Percentiles rank a stretch among this genome's conserved stretches.
Conservation (phyloP, 345 rosid genomes). For the Rhizophora mangle region DNA sequence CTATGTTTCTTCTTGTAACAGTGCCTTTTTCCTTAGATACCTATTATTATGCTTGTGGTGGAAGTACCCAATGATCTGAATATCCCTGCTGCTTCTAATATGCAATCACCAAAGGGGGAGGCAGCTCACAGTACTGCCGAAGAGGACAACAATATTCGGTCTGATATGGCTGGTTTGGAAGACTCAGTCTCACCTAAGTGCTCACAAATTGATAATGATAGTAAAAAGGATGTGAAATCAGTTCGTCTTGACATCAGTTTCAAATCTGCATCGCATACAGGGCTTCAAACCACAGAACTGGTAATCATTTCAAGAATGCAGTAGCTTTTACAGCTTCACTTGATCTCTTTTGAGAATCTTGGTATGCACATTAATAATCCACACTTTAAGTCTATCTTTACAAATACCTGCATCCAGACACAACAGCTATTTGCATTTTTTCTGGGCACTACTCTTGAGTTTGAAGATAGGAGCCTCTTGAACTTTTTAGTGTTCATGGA, state of each 20-base stretch:
- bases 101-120: conserved; percentile 66
- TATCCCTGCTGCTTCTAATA: conserved; percentile 47
- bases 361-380: neutral
- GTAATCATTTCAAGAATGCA: conserved; percentile 27
- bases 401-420: too few relatives aligned
- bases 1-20: conserved; percentile 23
- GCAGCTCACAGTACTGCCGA: conserved; percentile 37
- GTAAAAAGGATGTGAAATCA: conserved; percentile 51
- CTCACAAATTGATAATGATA: conserved; percentile 32
- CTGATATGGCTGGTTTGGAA: conserved; percentile 47
- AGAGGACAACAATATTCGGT: conserved; percentile 35
- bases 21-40: conserved; percentile 51
- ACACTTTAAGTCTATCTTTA: neutral
- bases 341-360: too few relatives aligned
- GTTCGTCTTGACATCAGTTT: conserved; percentile 91
- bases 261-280: conserved; percentile 88
- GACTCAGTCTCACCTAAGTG: conserved; percentile 49
- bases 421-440: too few relatives aligned
- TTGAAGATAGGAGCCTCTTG: neutral
- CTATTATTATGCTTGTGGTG: conserved; percentile 92
- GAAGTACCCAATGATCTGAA: conserved; percentile 87
- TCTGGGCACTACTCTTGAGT: too few relatives aligned
- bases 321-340: neutral
- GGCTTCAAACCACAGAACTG: conserved; percentile 89
- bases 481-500: neutral